A percentile compares a stretch with the other conserved stretches of the same genome.
Evolutionary conservation across 805 yeast genomes (phyloP).

Genomic region (Wickerhamomyces alni): DNA sequence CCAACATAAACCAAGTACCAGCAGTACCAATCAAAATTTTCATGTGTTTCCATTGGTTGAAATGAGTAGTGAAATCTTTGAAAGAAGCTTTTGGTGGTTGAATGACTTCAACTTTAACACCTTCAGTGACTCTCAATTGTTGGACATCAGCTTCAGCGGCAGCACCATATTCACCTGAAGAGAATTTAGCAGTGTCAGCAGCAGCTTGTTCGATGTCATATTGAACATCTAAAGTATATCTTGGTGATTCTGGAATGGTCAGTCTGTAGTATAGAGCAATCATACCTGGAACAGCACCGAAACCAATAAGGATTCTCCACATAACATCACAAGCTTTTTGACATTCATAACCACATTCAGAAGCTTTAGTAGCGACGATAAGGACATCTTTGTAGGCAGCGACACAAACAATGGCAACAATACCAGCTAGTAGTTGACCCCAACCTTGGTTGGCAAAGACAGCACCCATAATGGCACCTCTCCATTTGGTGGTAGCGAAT

Average conservation of each 20-base stretch:
- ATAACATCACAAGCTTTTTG: constrained; percentile 78
- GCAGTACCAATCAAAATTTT: constrained; percentile 85
- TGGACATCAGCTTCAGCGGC: constrained; percentile 40
- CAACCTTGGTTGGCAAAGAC: constrained; percentile 96
- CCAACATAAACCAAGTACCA: constrained; percentile 86
- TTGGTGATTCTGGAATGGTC: constrained; percentile 92
- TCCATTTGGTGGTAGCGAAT: constrained; percentile 91
- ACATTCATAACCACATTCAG: constrained; percentile 64
- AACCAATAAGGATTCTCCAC: constrained; percentile 90
- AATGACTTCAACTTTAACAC: constrained; percentile 46
- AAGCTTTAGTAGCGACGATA: constrained; percentile 44
- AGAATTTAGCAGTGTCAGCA: constrained; percentile 48
- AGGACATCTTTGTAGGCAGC: constrained; percentile 69
- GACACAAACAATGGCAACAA: constrained; percentile 70
- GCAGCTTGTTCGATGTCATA: constrained; percentile 51
- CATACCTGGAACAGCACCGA: constrained; percentile 86
- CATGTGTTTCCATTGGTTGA: constrained; percentile 78
- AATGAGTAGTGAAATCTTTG: constrained; percentile 66
- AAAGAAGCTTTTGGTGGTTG: constrained; percentile 78
- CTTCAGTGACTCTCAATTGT: constrained; percentile 40
- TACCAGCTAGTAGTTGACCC: constrained; percentile 88
- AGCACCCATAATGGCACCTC: constrained; percentile 97
- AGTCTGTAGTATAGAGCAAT: constrained; percentile 85
- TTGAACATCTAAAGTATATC: constrained; percentile 76
- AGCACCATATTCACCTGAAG: constrained; percentile 44